phyloP scores from a whole-genome alignment of 768 basidiomycete species.

The Mrakia gelida region DNA sequence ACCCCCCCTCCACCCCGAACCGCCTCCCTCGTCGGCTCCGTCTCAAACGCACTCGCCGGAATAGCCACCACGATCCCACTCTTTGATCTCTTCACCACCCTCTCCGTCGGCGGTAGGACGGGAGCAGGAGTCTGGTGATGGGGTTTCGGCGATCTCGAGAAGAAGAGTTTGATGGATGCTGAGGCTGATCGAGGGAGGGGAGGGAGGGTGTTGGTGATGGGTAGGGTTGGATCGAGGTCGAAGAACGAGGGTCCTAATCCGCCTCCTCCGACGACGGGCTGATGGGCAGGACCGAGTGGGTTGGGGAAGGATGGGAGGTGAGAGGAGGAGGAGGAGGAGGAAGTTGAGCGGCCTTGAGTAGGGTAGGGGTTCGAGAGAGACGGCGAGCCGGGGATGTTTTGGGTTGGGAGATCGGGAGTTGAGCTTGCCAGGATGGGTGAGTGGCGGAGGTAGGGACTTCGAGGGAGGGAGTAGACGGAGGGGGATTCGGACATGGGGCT shows the following conservation, averaged over 20 bases:
- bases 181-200: constrained; percentile 11
- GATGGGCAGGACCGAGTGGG: no score
- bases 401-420: background rate
- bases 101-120: no score
- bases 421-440: background rate
- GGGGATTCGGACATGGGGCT: background rate
- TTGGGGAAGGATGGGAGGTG: background rate
- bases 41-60: background rate
- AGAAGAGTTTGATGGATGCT: constrained; percentile 8
- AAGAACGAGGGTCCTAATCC: background rate
- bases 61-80: background rate
- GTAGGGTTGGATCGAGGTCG: constrained; percentile 17
- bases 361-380: background rate
- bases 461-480: background rate
- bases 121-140: no score
- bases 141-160: background rate
- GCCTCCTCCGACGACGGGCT: no score
- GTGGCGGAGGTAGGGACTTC: background rate
- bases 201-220: constrained; percentile 20
- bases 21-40: background rate
- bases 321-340: background rate
- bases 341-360: background rate
- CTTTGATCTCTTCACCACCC: background rate
- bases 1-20: no score
- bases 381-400: background rate